Percentiles rank a stretch among this genome's conserved stretches.
Conservation (phyloP, 768 basidiomycete genomes). For the Tephrocybe sp. region DNA sequence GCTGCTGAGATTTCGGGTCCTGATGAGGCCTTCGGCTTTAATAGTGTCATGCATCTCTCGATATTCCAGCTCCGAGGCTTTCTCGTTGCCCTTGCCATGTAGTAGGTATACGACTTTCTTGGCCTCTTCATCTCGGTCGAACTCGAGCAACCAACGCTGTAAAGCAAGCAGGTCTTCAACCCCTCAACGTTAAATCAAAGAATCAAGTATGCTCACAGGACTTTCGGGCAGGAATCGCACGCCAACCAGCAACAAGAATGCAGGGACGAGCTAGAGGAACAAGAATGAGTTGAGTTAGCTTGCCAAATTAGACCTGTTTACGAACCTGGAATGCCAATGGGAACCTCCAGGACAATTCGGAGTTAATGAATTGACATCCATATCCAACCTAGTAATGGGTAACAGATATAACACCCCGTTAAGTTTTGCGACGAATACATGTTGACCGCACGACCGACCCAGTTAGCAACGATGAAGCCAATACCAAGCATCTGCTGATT, state of each 20-base stretch:
- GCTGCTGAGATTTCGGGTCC: constrained; percentile 40
- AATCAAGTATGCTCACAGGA: constrained; percentile 33
- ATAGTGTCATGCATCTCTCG: constrained; percentile 47
- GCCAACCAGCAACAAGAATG: constrained; percentile 47
- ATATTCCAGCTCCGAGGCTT: constrained; percentile 43
- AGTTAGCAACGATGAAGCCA: constrained; percentile 61
- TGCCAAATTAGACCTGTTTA: not conserved
- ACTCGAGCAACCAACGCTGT: constrained; percentile 60
- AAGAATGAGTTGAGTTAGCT: not conserved
- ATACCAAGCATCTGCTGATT: constrained; percentile 62
- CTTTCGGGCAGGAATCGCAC: constrained; percentile 56
- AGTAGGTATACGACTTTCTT: constrained; percentile 44
- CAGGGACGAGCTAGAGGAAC: constrained; percentile 43
- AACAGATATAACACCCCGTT: too few relatives aligned
- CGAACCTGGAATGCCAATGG: constrained; percentile 55
- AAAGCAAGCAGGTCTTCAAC: not conserved
- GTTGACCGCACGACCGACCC: constrained; percentile 31
- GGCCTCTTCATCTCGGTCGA: constrained; percentile 58
- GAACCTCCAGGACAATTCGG: constrained; percentile 47
- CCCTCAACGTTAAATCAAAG: not conserved
- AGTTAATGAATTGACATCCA: constrained; percentile 49
- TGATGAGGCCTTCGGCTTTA: constrained; percentile 42
- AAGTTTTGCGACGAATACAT: not conserved
- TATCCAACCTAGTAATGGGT: constrained; percentile 45
- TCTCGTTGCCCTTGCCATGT: constrained; percentile 35